These are phyloP conservation scores for Thuja plicata DNA, from an alignment of 83 land plant genomes.

Conservation along the genomic window DNA sequence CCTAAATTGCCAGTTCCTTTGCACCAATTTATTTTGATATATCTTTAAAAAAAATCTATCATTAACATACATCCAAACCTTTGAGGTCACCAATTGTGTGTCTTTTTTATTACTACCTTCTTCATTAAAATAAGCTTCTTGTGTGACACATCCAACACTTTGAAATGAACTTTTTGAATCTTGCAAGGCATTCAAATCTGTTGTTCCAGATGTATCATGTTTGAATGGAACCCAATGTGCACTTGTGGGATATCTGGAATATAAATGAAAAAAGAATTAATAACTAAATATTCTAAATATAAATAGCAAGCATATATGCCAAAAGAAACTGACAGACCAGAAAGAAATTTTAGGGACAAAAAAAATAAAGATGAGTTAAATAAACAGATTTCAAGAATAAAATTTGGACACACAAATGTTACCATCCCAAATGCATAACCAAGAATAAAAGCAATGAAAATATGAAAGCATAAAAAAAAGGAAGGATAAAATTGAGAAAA, in stretches of 20 bases:
- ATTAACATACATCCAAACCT: slow-evolving; percentile 74
- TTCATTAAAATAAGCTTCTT: neutral
- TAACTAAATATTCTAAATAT: neutral
- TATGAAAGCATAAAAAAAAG: neutral
- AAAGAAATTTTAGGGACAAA: neutral
- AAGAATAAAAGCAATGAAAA: neutral
- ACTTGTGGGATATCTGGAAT: neutral
- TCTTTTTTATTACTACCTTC: neutral
- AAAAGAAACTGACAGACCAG: too few relatives aligned
- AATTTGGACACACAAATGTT: neutral
- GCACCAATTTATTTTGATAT: too few relatives aligned
- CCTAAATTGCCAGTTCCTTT: too few relatives aligned
- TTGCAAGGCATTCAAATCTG: neutral
- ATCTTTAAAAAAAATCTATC: too few relatives aligned
- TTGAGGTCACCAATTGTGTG: slow-evolving; percentile 9
- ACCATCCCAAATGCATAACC: neutral
- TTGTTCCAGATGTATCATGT: neutral
- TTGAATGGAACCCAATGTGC: neutral
- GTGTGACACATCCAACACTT: neutral
- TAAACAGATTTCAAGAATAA: neutral
- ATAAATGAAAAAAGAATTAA: neutral
- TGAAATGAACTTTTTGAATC: neutral
- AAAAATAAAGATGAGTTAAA: neutral
- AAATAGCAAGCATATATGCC: neutral
- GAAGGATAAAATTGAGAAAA: neutral